Evolutionary conservation across 1,284 basidiomycete species (phyloP), one percentile per base, ranked within the genome.

Genomic region (Ganoderma sinense): DNA sequence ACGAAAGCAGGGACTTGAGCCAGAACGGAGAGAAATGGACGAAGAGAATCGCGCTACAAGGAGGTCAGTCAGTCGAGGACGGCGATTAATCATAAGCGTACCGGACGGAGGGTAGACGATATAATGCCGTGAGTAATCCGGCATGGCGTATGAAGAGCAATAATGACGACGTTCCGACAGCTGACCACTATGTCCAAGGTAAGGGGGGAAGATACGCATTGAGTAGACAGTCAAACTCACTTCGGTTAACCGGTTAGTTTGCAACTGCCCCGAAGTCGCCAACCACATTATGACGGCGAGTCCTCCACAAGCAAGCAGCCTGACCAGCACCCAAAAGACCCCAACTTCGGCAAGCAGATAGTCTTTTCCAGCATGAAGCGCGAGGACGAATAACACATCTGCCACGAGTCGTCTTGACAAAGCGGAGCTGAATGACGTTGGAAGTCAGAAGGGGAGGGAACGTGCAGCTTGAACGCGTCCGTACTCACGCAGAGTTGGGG

Each of bases 321-420:
- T 82, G 81, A 93, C 89, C 39, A 91, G 83, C 26, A 92, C 83
- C 93, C 92, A 93, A 76, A 93, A 91, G 7, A 91, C 86, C 14
- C 90, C 90, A 26, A 90, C 85, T 79, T 92, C 89, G 62, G 86
- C 83, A 61, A 94, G 80, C 3, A 93, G 78, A 82, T 87, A 88
- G 74, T 90, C 89, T 79, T 91, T 92, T 53, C 86, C 84, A 2
- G 87, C 85, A 78, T 89, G 86, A 55, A 92, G 80, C 11, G 89
- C 84, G n/a, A 88, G 78, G 39, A 90, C 90, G 67, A 91, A 88
- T 62, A 91, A 79, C 40, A 87, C 79, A 79, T 92, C 89, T 0
- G 88, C 88, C 48, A 90, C 75, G 63, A 90, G 74, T 58, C 91
- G 84, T 72, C 83, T 86, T 20, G 89, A 86, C 45, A 92, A 78